Percentiles rank a stretch among this genome's conserved stretches.
These are phyloP conservation scores for Onygena corvina DNA, from an alignment of 2,329 filamentous ascomycete species.

Conservation along the genomic window DNA sequence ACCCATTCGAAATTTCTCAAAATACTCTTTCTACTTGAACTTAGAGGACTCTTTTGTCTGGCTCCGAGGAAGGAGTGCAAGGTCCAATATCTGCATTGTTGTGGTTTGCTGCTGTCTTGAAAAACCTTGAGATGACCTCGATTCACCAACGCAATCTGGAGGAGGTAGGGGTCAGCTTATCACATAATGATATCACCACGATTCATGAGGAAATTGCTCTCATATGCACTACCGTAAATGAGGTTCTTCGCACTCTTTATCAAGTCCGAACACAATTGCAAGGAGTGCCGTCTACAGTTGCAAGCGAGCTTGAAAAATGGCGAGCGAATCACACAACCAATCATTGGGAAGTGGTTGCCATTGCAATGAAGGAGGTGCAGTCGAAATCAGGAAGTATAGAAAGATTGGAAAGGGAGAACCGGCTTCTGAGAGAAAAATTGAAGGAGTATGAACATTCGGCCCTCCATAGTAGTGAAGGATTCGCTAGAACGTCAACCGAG, in stretches of 20 bases:
- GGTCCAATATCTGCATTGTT: too few relatives aligned
- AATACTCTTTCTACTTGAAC: too few relatives aligned
- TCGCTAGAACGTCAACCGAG: too few relatives aligned
- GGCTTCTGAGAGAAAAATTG: constrained; percentile 1
- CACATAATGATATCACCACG: background rate
- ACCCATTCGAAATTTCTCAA: too few relatives aligned
- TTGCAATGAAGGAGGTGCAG: constrained; percentile 13
- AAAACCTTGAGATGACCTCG: background rate
- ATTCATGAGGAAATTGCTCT: background rate
- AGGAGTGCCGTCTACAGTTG: background rate
- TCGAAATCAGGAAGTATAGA: constrained; percentile 7
- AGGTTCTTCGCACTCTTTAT: constrained; percentile 7
- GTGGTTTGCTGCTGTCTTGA: background rate
- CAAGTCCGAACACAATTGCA: constrained; percentile 8
- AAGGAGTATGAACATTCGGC: constrained; percentile 1
- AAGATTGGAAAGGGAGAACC: constrained; percentile 9
- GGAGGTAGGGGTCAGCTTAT: background rate
- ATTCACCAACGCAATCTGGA: background rate
- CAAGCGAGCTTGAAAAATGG: background rate
- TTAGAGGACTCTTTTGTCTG: too few relatives aligned
- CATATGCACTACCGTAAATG: constrained; percentile 7
- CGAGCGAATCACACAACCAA: background rate
- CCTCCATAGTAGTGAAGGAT: too few relatives aligned
- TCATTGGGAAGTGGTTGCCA: constrained; percentile 10
- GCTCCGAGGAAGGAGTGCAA: too few relatives aligned